These are phyloP conservation scores for Talaromyces liani DNA, from an alignment of 495 filamentous ascomycete species.

Conservation along the genomic window DNA sequence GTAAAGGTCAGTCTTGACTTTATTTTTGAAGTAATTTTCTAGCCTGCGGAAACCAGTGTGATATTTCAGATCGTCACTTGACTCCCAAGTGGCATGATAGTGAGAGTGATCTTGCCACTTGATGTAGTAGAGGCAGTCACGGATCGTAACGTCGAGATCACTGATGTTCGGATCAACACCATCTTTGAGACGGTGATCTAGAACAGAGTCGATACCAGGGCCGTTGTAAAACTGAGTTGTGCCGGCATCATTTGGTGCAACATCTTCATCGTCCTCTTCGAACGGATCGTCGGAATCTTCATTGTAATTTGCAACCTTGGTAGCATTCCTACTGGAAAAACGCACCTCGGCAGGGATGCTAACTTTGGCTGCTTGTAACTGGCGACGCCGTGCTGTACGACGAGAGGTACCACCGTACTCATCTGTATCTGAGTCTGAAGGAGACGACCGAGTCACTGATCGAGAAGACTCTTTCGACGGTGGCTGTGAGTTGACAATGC, in stretches of 20 bases:
- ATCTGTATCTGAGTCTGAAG: conserved; percentile 45
- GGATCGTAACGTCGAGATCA: conserved; percentile 50
- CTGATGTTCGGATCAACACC: conserved; percentile 45
- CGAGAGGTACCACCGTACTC: conserved; percentile 69
- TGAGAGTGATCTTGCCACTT: conserved; percentile 97
- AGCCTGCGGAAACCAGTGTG: conserved; percentile 73
- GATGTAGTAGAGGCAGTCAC: conserved; percentile 89
- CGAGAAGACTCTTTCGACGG: conserved; percentile 38
- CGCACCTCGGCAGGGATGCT: conserved; percentile 65
- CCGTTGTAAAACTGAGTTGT: conserved; percentile 43
- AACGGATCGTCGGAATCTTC: conserved; percentile 72
- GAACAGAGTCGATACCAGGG: conserved; percentile 79
- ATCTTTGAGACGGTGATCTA: conserved; percentile 75
- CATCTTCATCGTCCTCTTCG: conserved; percentile 65
- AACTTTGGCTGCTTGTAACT: conserved; percentile 49
- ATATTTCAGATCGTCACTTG: conserved; percentile 56
- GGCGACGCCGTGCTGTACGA: conserved; percentile 55
- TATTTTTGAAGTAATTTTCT: conserved; percentile 88
- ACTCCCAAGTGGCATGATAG: conserved; percentile 93
- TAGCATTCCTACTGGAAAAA: conserved; percentile 83
- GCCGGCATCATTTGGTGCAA: conserved; percentile 35
- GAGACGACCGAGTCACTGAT: conserved; percentile 35
- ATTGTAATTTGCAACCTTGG: conserved; percentile 80
- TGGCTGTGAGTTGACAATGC: conserved; percentile 29
- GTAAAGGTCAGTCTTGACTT: conserved; percentile 65